phyloP scores from a whole-genome alignment of 345 rosid species.

The Fremontodendron californicum region DNA sequence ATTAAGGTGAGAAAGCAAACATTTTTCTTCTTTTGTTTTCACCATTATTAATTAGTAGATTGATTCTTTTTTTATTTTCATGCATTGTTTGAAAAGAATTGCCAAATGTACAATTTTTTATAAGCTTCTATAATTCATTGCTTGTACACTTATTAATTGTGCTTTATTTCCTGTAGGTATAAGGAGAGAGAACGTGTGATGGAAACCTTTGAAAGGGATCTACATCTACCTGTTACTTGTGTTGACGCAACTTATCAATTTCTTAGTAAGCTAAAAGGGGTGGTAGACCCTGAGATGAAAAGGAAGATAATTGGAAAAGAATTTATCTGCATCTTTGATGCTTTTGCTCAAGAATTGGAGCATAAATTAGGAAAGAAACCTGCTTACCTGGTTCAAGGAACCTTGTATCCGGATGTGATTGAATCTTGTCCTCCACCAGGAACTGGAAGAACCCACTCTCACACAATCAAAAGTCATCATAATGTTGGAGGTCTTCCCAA shows the following conservation, averaged over 20 bases:
- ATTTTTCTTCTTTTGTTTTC: background rate
- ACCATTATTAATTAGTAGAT: background rate
- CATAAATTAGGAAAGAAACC: conserved; percentile 71
- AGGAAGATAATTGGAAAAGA: conserved; percentile 91
- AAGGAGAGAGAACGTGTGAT: conserved; percentile 93
- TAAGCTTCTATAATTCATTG: background rate
- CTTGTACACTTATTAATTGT: background rate
- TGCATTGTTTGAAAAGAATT: background rate
- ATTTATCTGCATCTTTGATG: conserved; percentile 75
- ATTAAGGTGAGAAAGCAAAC: conserved; percentile 48
- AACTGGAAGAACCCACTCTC: conserved; percentile 48
- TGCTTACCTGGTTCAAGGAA: conserved; percentile 84
- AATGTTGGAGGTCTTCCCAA: conserved; percentile 98
- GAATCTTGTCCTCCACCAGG: conserved; percentile 99
- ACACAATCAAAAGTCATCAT: conserved; percentile 63
- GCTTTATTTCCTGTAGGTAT: conserved; percentile 41
- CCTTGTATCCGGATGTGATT: conserved; percentile 90
- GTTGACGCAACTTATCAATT: conserved; percentile 74
- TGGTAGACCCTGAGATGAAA: conserved; percentile 84
- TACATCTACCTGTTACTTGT: conserved; percentile 83
- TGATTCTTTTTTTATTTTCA: background rate
- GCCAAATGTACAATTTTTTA: too few species aligned
- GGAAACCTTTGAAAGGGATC: conserved; percentile 80
- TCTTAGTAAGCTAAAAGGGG: conserved; percentile 79
- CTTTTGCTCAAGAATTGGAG: conserved; percentile 73